Base-by-base conservation (phyloP, 305 asterid genomes). In the Fraxinus dipetala region DNA sequence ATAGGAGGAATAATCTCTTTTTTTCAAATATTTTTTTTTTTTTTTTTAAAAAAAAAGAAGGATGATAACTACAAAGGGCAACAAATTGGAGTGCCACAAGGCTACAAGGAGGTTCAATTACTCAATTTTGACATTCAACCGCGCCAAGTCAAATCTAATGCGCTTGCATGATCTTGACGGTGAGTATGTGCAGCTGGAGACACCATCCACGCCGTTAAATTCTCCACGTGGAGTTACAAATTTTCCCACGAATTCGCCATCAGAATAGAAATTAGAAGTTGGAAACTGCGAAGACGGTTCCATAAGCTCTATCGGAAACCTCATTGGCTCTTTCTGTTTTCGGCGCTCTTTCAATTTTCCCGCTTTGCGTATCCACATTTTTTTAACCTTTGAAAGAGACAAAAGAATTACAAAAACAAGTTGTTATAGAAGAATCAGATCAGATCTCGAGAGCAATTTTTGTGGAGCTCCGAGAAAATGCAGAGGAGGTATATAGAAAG, bases 401-500 rank as follows among this genome's bases (percentile, higher is more conserved):
- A 31, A 31, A 31, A 31, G 4, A 31, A 31, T 31, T 31, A 31
- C 34, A 31, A 31, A 31, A 31, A 31, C 34, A 3, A 31, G 34
- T 31, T 31, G 34, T 31, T 31, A 31, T 31, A 31, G 34, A 31
- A 31, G 34, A 31, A 31, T 31, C 34, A 31, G 34, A 31, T 3
- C 4, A 31, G 34, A 31, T 31, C 34, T 31, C 34, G 34, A 31
- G 34, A 31, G 34, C 34, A 31, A 31, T 31, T 31, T 31, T 31
- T 31, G 34, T 31, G 34, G 34, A 2, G 34, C 34, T 31, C 34
- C 5, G 34, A 31, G 34, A 31, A 31, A 31, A 31, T 31, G 34
- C 34, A 3, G 34, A 31, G 4, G 34, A 31, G 34, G 34, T 31
- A 36, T 77, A 84, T 87, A 87, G 93, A 87, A 81, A 76, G 88